Evolutionary conservation across 2,329 filamentous ascomycete species (phyloP), one percentile per base, ranked within the genome.

Genomic region (Cordyceps cicadae): DNA sequence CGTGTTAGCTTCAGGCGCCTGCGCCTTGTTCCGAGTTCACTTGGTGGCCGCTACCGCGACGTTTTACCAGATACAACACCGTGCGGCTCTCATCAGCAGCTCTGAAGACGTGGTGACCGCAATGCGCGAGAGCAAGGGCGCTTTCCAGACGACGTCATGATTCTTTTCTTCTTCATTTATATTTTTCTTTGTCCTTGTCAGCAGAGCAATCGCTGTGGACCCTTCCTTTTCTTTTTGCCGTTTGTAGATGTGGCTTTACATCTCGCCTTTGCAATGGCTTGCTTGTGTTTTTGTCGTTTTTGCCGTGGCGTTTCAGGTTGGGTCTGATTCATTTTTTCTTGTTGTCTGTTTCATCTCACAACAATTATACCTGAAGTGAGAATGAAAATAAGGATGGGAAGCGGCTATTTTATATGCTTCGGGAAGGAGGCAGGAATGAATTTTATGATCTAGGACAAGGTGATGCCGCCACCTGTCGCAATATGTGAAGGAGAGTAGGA

Each of bases 151-250:
- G 54, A 50, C 52, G 21, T 48, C 37, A 39, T 24, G 39, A 46
- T 41, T 45, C 37, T 19, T n/a, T 45, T 46, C 29, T 45, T 46
- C 43, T 37, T 59, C 39, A 32, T 45, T 54, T 51, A 41, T 52
- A 37, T 54, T n/a, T 45, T 52, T 34, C 43, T 46, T 51, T 51
- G 46, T 50, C 26, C 45, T 57, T 39, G 43, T n/a, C 32, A 49
- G 54, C 53, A 19, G 46, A 50, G 55, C 55, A 41, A 58, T 58
- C 55, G 24, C 56, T 59, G 56, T 19, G 48, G 56, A 53, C 26
- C 2, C n/a, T 53, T 59, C 26, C 21, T 37, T 59, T 59, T 26
- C 21, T 37, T 59, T 34, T 32, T 39, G 5, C 32, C 6, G 3
- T 29, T 39, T 48, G 43, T 29, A 37, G 41, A 45, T 9, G 4